Base-by-base conservation (phyloP, 176 grass and related monocot species). In the Saccharum officinarum region DNA sequence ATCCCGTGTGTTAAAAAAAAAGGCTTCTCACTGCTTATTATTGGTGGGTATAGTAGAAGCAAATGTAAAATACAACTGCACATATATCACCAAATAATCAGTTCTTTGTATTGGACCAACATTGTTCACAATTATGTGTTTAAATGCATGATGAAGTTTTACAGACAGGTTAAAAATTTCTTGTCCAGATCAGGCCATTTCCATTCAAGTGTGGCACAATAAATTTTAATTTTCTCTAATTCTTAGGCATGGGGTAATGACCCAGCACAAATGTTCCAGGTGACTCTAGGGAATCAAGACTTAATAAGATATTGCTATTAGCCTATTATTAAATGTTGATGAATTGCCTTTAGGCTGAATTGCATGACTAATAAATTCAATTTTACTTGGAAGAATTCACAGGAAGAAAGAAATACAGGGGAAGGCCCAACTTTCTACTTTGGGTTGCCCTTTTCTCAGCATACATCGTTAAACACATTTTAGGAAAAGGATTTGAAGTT, bases 71-170 rank as follows among this genome's bases (percentile, higher is more conserved):
- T n/a, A 26, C 16, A 76, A 85, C 5, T 10, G 47, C 69, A 63
- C 47, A 15, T 81, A 71, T 40, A 84, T 55, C 38, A 47, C 34
- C 61, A 88, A 74, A 70, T 22, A 77, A 64, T 37, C 73, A 70
- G 9, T 69, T 77, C 49, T 71, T 34, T 5, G 9, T 42, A 57
- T 47, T 65, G 39, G 75, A 60, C 25, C 36, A 82, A n/a, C 9
- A 69, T 17, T 33, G 17, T 83, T 78, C 31, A 79, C 12, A 65
- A 31, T 74, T 49, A 64, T 40, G 38, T 63, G 31, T 80, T 33
- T 28, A 75, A 31, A 75, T 75, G 28, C 25, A 34, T 52, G 5
- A 79, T 22, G 61, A 46, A 69, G 7, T 25, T 41, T 41, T 63
- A 63, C 25, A 63, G 25, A 63, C 23, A 63, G 61, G 61, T 57